Percentiles rank a stretch among this genome's conserved stretches.
Conservation (phyloP, 1,284 basidiomycete genomes). For the Hymenochaete sp. region DNA sequence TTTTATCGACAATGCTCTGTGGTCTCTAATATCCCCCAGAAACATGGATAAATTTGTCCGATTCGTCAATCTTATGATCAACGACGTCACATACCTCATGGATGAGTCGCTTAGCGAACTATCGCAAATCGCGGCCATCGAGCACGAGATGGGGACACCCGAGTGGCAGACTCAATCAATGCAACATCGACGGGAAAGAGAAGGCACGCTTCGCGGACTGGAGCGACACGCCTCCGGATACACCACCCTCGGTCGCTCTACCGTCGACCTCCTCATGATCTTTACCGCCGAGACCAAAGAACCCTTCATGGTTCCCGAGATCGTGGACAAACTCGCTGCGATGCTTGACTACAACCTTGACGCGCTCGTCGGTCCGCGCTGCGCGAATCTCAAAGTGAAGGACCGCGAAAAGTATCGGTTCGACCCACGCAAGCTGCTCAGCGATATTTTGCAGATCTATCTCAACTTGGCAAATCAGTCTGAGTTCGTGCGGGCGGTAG, state of each 20-base stretch:
- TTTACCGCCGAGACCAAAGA: slow-evolving; percentile 89
- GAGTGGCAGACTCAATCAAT: slow-evolving; percentile 59
- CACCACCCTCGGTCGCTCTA: slow-evolving; percentile 79
- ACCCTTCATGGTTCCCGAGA: slow-evolving; percentile 95
- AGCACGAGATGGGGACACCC: slow-evolving; percentile 75
- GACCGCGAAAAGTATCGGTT: slow-evolving; percentile 89
- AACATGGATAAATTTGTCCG: slow-evolving; percentile 88
- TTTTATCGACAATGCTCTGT: not conserved
- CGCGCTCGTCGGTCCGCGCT: slow-evolving; percentile 81
- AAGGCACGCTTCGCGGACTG: slow-evolving; percentile 67
- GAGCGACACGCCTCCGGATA: slow-evolving; percentile 84
- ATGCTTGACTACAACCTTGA: slow-evolving; percentile 96
- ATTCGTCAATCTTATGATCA: slow-evolving; percentile 97
- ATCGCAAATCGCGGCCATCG: slow-evolving; percentile 80
- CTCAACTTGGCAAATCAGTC: slow-evolving; percentile 78
- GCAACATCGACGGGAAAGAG: slow-evolving; percentile 79
- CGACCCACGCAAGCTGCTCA: slow-evolving; percentile 76
- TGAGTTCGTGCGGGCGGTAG: slow-evolving; percentile 84
- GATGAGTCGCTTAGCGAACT: slow-evolving; percentile 93
- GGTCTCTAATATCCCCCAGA: slow-evolving; percentile 32
- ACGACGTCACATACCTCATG: slow-evolving; percentile 97
- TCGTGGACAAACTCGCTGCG: slow-evolving; percentile 90
- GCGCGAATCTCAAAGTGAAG: slow-evolving; percentile 76
- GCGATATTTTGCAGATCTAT: slow-evolving; percentile 87
- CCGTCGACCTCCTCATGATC: slow-evolving; percentile 81